Base-by-base conservation (phyloP, 2,329 filamentous ascomycete species). In the Ophiostoma himal-ulmi region DNA sequence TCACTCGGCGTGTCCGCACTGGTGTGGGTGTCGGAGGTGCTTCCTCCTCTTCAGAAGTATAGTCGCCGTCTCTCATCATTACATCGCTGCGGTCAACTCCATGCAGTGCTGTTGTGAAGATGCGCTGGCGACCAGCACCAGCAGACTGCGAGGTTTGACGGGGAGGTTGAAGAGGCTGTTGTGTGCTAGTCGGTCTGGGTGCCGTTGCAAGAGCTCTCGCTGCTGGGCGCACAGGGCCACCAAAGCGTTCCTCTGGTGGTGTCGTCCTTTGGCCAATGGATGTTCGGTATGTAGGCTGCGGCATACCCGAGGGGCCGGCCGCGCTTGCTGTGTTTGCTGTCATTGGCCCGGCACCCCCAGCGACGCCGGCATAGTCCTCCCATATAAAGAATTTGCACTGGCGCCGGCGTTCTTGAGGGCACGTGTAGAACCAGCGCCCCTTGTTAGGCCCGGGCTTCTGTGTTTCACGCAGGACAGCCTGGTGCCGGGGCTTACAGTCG, bases 301-400 rank as follows among this genome's bases (percentile, higher is more conserved):
- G 67, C 36, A 34, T 30, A 3, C 36, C 11, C 44, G 62, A 39
- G 3, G 48, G 11, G 26, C 48, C 26, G 1, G 30, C 36, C 7
- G 20, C 44, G 14, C 36, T 5, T 39, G 26, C 54, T 13, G 64
- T 52, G 14, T 26, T 5, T 39, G 26, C 54, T 13, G 64, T 52
- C 10, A n/a, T 17, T 20, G 34, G 13, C 41, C 26, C 60, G 67
- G 36, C 34, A 41, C 54, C 68, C 4, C 65, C 67, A 5, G 77
- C 77, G 26, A 72, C 69, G 44, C 74, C 72, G 11, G 82, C 81
- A 1, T 77, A 76, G 8, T 83, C 79, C n/a, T 78, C 77, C 79
- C 80, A 84, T 30, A 83, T 74, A 71, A 83, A 85, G 74, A 84
- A 83, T 7, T 74, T 69, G 75, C 83, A 85, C 66, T 77, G 76